Percentiles rank a stretch among this genome's conserved stretches.
Conservation (phyloP, 805 yeast genomes). For the Sugiyamaella qingdaonensis region DNA sequence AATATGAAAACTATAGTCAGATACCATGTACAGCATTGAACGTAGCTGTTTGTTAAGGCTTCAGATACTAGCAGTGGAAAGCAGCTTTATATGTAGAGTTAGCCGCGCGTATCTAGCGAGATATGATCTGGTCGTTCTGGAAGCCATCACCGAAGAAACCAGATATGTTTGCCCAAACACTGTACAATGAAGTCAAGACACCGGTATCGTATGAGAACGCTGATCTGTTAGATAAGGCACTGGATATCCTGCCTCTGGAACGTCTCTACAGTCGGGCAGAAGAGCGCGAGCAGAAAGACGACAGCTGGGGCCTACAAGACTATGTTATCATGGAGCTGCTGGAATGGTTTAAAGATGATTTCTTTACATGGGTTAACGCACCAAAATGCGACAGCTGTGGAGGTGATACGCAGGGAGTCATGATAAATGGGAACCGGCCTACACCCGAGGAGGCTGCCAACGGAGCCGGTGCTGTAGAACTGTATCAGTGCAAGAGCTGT, state of each 20-base stretch:
- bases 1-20: no score
- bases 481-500: slow-evolving; percentile 59
- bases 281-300: slow-evolving; percentile 32
- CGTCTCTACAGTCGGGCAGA: slow-evolving; percentile 60
- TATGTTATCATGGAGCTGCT: slow-evolving; percentile 53
- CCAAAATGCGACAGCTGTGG: slow-evolving; percentile 59
- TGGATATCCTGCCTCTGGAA: slow-evolving; percentile 61
- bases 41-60: no score
- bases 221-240: slow-evolving; percentile 48
- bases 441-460: slow-evolving; percentile 40
- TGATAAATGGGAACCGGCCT: slow-evolving; percentile 41
- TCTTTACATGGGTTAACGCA: slow-evolving; percentile 78
- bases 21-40: no score
- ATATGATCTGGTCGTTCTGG: background rate
- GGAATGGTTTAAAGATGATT: slow-evolving; percentile 68
- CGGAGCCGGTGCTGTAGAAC: slow-evolving; percentile 60
- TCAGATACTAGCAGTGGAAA: no score
- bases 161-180: slow-evolving; percentile 8
- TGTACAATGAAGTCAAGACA: slow-evolving; percentile 16
- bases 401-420: slow-evolving; percentile 10
- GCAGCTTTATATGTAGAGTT: no score
- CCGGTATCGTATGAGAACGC: slow-evolving; percentile 41
- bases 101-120: no score
- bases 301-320: slow-evolving; percentile 47
- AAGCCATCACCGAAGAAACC: background rate